These are phyloP conservation scores for Mycena crocata DNA, from an alignment of 768 basidiomycete genomes.

Conservation along the genomic window DNA sequence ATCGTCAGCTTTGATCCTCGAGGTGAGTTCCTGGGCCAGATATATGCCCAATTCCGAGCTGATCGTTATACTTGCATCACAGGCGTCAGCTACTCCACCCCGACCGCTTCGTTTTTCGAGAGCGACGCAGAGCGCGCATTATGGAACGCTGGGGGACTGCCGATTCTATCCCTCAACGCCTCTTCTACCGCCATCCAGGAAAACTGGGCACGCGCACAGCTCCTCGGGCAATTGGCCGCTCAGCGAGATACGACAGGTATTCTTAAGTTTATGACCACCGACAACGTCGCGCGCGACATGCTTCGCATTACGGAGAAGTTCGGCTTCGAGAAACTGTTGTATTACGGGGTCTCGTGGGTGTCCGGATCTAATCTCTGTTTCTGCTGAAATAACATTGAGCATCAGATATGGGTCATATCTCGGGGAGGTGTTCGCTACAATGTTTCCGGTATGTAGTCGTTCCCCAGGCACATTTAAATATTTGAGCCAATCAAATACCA, in stretches of 20 bases:
- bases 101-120: constrained; percentile 23
- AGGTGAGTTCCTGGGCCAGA: not conserved
- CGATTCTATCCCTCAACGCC: constrained; percentile 36
- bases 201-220: constrained; percentile 47
- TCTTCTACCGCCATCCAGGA: constrained; percentile 41
- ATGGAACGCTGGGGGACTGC: constrained; percentile 17
- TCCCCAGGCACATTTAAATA: not conserved
- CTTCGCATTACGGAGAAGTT: constrained; percentile 47
- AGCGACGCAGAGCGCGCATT: constrained; percentile 23
- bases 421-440: constrained; percentile 47
- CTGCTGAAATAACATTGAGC: not conserved
- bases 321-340: constrained; percentile 46
- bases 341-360: constrained; percentile 45
- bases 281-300: constrained; percentile 55
- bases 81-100: constrained; percentile 27
- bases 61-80: not conserved
- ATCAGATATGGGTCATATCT: constrained; percentile 42
- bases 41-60: not conserved
- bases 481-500: constrained; percentile 6
- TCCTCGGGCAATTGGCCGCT: constrained; percentile 47
- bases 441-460: constrained; percentile 46
- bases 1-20: constrained; percentile 30
- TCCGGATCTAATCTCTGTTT: not conserved
- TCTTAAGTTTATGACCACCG: constrained; percentile 49
- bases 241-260: constrained; percentile 42